These are phyloP conservation scores for Cyclotella cryptica DNA, from an alignment of 108 stramenopile genomes.

Conservation along the genomic window DNA sequence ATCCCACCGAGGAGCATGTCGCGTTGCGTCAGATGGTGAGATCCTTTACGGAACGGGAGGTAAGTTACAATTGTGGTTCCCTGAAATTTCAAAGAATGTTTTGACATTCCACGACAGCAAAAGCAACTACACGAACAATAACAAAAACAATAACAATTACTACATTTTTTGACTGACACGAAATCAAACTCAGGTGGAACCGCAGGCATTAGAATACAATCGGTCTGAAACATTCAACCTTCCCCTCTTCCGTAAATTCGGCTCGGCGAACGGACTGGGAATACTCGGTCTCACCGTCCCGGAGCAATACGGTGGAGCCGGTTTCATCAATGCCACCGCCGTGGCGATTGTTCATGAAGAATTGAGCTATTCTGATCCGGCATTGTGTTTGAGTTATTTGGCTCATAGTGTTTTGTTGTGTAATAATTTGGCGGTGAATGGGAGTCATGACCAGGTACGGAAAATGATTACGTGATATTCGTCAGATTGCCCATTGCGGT, in stretches of 20 bases:
- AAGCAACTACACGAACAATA: too few species aligned
- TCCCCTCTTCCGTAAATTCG: slow-evolving; percentile 85
- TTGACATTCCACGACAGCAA: too few species aligned
- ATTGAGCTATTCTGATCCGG: slow-evolving; percentile 95
- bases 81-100: too few species aligned
- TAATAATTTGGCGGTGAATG: slow-evolving; percentile 93
- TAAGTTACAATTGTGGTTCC: slow-evolving; percentile 12
- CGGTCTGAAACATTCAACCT: slow-evolving; percentile 91
- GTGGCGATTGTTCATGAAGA: slow-evolving; percentile 89
- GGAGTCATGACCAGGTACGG: slow-evolving; percentile 78
- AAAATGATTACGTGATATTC: too few species aligned
- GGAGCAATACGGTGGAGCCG: slow-evolving; percentile 93
- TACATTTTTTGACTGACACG: too few species aligned
- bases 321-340: slow-evolving; percentile 83
- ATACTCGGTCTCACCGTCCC: slow-evolving; percentile 93
- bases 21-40: slow-evolving; percentile 91
- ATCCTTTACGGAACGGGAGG: slow-evolving; percentile 75
- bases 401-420: slow-evolving; percentile 91
- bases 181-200: slow-evolving; percentile 87
- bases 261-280: slow-evolving; percentile 78
- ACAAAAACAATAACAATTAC: too few species aligned
- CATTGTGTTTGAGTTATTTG: slow-evolving; percentile 96
- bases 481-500: too few species aligned
- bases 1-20: slow-evolving; percentile 92
- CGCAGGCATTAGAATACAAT: slow-evolving; percentile 93